Conservation (phyloP, 768 basidiomycete species). For the Gautieria morchelliformis region DNA sequence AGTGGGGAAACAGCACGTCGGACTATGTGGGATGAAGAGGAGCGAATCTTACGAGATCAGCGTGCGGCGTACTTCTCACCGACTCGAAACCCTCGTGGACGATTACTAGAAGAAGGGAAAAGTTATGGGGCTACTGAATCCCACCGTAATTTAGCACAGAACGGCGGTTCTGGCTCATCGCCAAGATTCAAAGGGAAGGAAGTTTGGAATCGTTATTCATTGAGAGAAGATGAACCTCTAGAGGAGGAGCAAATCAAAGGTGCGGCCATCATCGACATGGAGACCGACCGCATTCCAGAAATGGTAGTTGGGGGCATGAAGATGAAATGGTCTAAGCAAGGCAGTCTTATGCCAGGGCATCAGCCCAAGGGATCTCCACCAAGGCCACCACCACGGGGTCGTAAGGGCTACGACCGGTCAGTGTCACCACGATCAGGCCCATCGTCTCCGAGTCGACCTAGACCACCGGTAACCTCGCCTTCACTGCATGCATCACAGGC, state of each 20-base stretch:
- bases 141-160: conserved; percentile 6
- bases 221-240: conserved; percentile 7
- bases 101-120: conserved; percentile 30
- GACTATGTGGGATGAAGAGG: conserved; percentile 76
- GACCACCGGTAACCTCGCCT: not conserved
- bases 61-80: conserved; percentile 65
- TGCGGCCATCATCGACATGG: conserved; percentile 37
- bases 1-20: conserved; percentile 63
- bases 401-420: not conserved
- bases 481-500: conserved; percentile 14
- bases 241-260: conserved; percentile 15
- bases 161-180: not conserved
- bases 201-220: not conserved
- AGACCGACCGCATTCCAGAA: conserved; percentile 29
- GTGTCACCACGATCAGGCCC: conserved; percentile 3
- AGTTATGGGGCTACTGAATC: conserved; percentile 42
- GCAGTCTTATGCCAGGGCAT: not conserved
- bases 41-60: conserved; percentile 68
- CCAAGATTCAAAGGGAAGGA: not conserved
- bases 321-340: conserved; percentile 36
- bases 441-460: conserved; percentile 15
- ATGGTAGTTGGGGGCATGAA: conserved; percentile 28
- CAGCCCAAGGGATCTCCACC: not conserved
- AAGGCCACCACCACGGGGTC: not conserved
- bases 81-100: conserved; percentile 28